Conservation (phyloP, 1,284 basidiomycete species). For the Irpex lacteus region DNA sequence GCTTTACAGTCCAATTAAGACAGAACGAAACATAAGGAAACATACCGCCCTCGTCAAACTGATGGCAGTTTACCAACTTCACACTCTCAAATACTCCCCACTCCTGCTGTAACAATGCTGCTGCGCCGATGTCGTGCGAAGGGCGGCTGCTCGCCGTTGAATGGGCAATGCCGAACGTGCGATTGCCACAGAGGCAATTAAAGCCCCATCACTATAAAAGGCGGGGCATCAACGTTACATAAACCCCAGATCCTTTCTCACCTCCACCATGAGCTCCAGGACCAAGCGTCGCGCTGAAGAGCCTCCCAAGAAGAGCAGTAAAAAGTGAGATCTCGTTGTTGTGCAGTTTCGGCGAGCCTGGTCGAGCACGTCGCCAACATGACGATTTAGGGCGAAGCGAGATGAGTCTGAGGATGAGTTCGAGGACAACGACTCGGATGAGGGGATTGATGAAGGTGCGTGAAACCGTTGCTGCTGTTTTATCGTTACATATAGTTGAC, state of each 20-base stretch:
- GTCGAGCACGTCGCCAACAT: conserved; percentile 6
- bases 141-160: not conserved
- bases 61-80: too few species aligned
- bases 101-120: too few species aligned
- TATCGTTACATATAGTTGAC: not conserved
- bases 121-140: not conserved
- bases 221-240: conserved; percentile 9
- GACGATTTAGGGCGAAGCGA: conserved; percentile 27
- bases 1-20: too few species aligned
- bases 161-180: not conserved
- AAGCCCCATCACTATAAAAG: conserved; percentile 8
- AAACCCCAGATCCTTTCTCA: conserved; percentile 5
- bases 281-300: conserved; percentile 32
- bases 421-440: conserved; percentile 25
- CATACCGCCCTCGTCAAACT: too few species aligned
- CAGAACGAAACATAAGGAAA: too few species aligned
- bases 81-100: too few species aligned
- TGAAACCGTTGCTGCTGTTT: not conserved
- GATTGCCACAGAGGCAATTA: not conserved
- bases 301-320: conserved; percentile 24
- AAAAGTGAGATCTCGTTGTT: conserved; percentile 27
- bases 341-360: not conserved
- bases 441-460: conserved; percentile 31
- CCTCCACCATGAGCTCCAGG: conserved; percentile 25
- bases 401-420: conserved; percentile 29